Evolutionary conservation across 257 asterid genomes (phyloP), one percentile per base, ranked within the genome.

Genomic region (Dorcoceras hygrometricum): DNA sequence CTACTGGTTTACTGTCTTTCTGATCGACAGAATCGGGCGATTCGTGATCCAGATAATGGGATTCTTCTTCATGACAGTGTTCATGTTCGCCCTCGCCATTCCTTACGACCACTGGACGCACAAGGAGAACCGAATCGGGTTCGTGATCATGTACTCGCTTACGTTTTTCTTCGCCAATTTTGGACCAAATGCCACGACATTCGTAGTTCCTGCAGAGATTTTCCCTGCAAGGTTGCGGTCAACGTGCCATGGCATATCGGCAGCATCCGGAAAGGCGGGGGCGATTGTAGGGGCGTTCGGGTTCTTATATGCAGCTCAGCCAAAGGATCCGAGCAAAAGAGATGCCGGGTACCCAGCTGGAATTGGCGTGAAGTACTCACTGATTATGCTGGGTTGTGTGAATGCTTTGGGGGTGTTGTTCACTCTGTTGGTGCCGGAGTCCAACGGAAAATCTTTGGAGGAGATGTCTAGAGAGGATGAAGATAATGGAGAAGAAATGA

Each of bases 131-230:
- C 39, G 79, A 12, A 73, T 77, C 0, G 89, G 87, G 10, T 84
- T 84, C 12, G 83, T 84, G 2, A 9, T 75, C 1, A 81, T 81
- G 73, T 81, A 81, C 70, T 71, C 87, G 0, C 69, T 84, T 0
- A 84, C 89, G 0, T 84, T 84, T 46, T 84, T 84, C 83, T 84
- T 84, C 8, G 81, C 89, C 0, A 84, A 84, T 62, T 84, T 84
- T 23, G 87, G 89, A 1, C 87, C 89, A 4, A 84, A 84, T 20
- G 78, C 87, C 0, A 84, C 89, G 0, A 84, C 89, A 0, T 84
- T 84, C n/a, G 85, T 84, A 2, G 89, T 84, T 4, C 89, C 89
- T 0, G 87, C 89, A 0, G 89, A 84, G 77, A 81, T 84, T 8
- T 84, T 84, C 58, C 89, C 89, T 3, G 87, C 89, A 0, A 31